Evolutionary conservation across 768 basidiomycete genomes (phyloP).

Genomic region (Rhodocollybia butyracea): DNA sequence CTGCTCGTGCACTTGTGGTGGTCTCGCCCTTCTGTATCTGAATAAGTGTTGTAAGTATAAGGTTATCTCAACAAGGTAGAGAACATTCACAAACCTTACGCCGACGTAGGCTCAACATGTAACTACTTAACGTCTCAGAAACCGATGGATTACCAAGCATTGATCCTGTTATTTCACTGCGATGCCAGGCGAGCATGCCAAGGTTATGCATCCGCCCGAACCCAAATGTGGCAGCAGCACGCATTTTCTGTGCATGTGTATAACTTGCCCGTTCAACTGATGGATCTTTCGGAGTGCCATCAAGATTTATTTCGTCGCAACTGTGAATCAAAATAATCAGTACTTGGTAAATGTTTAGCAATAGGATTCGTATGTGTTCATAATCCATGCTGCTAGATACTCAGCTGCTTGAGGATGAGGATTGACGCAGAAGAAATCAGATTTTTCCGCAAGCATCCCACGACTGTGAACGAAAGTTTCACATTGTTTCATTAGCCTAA

Average conservation of each 20-base stretch:
- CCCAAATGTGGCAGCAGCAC: neutral
- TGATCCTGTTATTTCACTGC: slow-evolving; percentile 4
- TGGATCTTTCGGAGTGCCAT: slow-evolving; percentile 7
- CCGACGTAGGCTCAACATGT: slow-evolving; percentile 14
- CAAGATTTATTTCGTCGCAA: slow-evolving; percentile 12
- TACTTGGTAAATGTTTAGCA: neutral
- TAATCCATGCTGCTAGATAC: slow-evolving; percentile 15
- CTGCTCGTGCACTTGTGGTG: slow-evolving; percentile 13
- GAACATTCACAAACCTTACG: neutral
- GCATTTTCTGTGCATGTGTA: slow-evolving; percentile 3
- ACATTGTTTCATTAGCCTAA: neutral
- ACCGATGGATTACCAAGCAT: slow-evolving; percentile 18
- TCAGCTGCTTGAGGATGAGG: neutral
- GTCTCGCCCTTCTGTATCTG: slow-evolving; percentile 15
- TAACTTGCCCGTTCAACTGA: slow-evolving; percentile 4
- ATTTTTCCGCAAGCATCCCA: neutral
- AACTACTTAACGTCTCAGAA: slow-evolving; percentile 14
- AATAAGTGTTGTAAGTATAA: neutral
- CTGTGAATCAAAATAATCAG: neutral
- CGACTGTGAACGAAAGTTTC: neutral
- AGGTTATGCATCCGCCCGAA: slow-evolving; percentile 11
- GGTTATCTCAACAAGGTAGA: neutral
- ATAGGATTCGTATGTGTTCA: neutral
- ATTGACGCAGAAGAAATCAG: neutral
- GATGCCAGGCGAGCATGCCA: slow-evolving; percentile 13